Evolutionary conservation across 139 green algal genomes (phyloP).

Genomic region (Chlamydomonas sphaeroides): DNA sequence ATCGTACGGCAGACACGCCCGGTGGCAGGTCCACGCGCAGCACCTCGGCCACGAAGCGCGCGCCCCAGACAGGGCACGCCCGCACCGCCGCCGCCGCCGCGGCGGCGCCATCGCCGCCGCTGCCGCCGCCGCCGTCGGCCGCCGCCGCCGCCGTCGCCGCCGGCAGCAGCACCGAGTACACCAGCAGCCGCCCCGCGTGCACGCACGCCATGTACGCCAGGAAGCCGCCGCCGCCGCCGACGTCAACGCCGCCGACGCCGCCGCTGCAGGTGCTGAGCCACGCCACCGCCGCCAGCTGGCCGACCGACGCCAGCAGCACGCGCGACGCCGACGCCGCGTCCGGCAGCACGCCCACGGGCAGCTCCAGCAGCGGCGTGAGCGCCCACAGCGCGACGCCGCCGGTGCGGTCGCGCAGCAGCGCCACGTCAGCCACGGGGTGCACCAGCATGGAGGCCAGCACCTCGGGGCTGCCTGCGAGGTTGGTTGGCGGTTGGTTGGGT

Average conservation of each 20-base stretch:
- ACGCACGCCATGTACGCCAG: constrained; percentile 20
- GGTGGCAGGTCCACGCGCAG: constrained; percentile 25
- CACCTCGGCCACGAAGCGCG: constrained; percentile 14
- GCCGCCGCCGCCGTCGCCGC: background rate
- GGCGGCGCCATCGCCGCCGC: background rate
- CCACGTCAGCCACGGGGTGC: constrained; percentile 24
- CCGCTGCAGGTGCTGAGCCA: constrained; percentile 35
- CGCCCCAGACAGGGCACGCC: background rate
- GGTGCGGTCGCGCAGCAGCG: constrained; percentile 32
- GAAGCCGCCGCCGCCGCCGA: background rate
- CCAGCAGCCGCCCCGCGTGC: constrained; percentile 9
- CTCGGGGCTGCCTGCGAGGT: constrained; percentile 35
- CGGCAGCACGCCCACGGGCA: constrained; percentile 17
- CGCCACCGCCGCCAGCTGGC: constrained; percentile 33
- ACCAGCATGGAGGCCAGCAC: constrained; percentile 18
- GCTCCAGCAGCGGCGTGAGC: constrained; percentile 35
- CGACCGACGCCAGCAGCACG: constrained; percentile 20
- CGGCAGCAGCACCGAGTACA: constrained; percentile 25
- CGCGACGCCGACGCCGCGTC: background rate
- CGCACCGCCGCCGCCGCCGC: background rate
- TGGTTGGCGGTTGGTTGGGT: no score
- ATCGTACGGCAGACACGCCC: constrained; percentile 1
- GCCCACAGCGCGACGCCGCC: constrained; percentile 46
- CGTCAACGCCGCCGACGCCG: no score
- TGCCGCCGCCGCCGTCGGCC: background rate